Percentiles rank a stretch among this genome's conserved stretches.
These are phyloP conservation scores for Colletotrichum incanum DNA, from an alignment of 2,329 filamentous ascomycete species.

Conservation along the genomic window DNA sequence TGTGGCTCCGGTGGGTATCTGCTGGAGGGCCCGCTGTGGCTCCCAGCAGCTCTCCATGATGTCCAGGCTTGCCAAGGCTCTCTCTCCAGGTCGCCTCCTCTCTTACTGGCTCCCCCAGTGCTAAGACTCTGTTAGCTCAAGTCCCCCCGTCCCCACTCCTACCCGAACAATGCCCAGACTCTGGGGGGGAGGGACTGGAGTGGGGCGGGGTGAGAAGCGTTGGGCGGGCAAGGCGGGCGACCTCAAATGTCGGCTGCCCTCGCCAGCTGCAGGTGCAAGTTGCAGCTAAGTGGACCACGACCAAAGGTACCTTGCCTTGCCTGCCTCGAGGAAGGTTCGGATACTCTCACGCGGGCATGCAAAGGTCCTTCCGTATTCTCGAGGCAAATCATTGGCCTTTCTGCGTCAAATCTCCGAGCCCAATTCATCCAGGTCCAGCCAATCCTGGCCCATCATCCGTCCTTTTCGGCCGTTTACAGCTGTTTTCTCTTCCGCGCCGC, in stretches of 20 bases:
- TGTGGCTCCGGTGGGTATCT: conserved; percentile 15
- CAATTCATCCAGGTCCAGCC: conserved; percentile 16
- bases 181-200: conserved; percentile 20
- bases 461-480: conserved; percentile 20
- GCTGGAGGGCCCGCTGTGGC: not conserved
- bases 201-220: conserved; percentile 21
- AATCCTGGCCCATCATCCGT: conserved; percentile 20
- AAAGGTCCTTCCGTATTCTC: conserved; percentile 13
- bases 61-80: conserved; percentile 6
- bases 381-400: conserved; percentile 34
- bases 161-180: conserved; percentile 18
- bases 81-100: not conserved
- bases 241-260: conserved; percentile 28
- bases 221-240: conserved; percentile 23
- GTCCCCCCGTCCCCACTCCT: conserved; percentile 28
- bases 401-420: conserved; percentile 39
- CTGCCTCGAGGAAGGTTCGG: not conserved
- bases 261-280: conserved; percentile 10
- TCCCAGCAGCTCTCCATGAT: not conserved
- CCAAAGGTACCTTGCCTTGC: not conserved
- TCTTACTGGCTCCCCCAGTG: not conserved
- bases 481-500: conserved; percentile 1
- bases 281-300: not conserved
- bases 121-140: conserved; percentile 13
- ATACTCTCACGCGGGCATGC: conserved; percentile 3